Conservation (phyloP, 352 stramenopile species). For the Globisporangium recalcitrans region DNA sequence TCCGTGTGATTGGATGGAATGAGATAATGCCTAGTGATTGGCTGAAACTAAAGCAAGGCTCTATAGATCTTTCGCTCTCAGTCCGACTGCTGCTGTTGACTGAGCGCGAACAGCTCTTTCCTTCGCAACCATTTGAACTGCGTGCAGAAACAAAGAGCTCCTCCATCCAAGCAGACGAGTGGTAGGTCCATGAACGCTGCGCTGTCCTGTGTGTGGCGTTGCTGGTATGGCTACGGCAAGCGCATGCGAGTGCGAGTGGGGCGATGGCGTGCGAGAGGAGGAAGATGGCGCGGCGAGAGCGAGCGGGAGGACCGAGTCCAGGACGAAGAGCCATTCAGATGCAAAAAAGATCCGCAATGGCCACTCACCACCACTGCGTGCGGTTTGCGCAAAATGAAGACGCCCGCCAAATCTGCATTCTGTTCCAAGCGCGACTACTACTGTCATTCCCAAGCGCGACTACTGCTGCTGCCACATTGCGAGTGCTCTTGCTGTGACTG, state of each 20-base stretch:
- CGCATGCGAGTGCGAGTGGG: neutral
- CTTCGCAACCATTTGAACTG: conserved; percentile 1
- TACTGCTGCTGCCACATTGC: neutral
- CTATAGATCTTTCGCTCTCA: neutral
- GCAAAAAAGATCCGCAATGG: conserved; percentile 1
- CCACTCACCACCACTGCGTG: neutral
- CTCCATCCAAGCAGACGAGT: neutral
- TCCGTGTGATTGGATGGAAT: neutral
- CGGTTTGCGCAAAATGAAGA: neutral
- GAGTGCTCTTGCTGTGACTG: neutral
- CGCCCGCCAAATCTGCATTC: neutral
- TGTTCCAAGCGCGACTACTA: neutral
- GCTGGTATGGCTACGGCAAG: neutral
- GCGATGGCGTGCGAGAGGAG: neutral
- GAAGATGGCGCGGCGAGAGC: neutral
- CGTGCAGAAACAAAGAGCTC: neutral
- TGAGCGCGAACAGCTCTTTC: neutral
- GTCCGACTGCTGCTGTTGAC: neutral
- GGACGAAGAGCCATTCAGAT: neutral
- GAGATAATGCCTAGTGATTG: neutral
- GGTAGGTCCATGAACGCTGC: neutral
- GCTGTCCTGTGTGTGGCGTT: neutral
- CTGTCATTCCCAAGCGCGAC: neutral
- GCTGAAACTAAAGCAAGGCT: neutral
- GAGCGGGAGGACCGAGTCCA: neutral